A percentile compares a stretch with the other conserved stretches of the same genome.
Conservation (phyloP, 192 early-diverging fungal genomes). For the Thoreauomyces humboldtii region DNA sequence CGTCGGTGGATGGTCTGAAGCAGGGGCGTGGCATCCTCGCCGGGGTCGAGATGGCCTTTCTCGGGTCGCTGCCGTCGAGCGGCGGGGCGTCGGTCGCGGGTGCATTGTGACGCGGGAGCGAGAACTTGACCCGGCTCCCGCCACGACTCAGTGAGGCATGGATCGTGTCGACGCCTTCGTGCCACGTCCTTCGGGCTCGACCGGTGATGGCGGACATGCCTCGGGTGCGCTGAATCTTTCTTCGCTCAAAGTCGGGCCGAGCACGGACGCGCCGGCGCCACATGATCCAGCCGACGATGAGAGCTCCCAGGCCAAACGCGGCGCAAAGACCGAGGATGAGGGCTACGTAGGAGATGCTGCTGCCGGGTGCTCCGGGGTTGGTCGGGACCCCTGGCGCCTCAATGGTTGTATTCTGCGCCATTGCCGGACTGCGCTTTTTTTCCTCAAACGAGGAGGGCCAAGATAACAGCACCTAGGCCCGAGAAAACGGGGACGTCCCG, state of each 20-base stretch:
- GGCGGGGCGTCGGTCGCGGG: neutral
- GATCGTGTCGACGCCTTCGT: neutral
- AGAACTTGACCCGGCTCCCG: neutral
- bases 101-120: neutral
- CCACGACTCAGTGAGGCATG: neutral
- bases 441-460: too few species aligned
- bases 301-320: neutral
- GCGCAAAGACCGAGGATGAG: constrained; percentile 9
- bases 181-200: neutral
- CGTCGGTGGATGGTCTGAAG: constrained; percentile 9
- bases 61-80: too few species aligned
- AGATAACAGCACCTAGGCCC: too few species aligned
- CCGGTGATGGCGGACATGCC: constrained; percentile 1
- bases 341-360: constrained; percentile 3
- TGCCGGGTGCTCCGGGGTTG: too few species aligned
- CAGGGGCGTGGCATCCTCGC: constrained; percentile 1
- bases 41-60: neutral
- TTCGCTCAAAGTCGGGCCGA: neutral
- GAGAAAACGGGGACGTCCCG: too few species aligned
- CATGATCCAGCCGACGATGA: neutral
- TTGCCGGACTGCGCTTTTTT: too few species aligned
- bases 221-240: constrained; percentile 1
- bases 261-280: neutral
- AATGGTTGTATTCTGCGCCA: too few species aligned
- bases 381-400: too few species aligned